Percentiles rank a stretch among this genome's conserved stretches.
phyloP scores from a whole-genome alignment of 352 stramenopile species.

The Pythium volutum region DNA sequence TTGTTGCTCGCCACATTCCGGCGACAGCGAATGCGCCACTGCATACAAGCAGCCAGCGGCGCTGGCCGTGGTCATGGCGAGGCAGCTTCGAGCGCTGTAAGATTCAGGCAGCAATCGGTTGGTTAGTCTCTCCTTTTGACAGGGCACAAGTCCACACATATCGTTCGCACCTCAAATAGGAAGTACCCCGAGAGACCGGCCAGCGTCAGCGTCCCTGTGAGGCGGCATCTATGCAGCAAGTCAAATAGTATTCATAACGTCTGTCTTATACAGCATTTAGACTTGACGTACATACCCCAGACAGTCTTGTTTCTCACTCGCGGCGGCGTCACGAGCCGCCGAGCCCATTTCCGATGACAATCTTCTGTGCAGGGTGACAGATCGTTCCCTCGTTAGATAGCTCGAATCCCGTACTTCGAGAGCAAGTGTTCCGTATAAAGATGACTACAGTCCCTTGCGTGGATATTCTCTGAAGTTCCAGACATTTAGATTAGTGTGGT shows the following conservation, averaged over 20 bases:
- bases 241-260: no score
- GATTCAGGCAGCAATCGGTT: background rate
- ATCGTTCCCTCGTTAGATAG: background rate
- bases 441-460: background rate
- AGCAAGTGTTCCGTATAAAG: background rate
- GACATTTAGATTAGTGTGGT: background rate
- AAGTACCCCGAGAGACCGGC: conserved; percentile 55
- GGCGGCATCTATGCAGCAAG: conserved; percentile 47
- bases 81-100: conserved; percentile 45
- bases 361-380: no score
- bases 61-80: conserved; percentile 39
- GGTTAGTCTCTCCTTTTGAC: background rate
- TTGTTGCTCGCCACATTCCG: conserved; percentile 51
- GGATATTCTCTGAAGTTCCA: background rate
- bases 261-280: no score
- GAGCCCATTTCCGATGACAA: background rate
- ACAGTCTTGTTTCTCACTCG: conserved; percentile 16
- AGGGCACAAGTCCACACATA: background rate
- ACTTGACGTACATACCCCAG: conserved; percentile 16
- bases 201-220: conserved; percentile 54
- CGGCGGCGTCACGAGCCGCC: background rate
- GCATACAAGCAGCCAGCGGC: conserved; percentile 55
- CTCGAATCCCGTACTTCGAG: background rate
- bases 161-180: conserved; percentile 39
- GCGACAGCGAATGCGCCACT: conserved; percentile 43